Evolutionary conservation across 495 filamentous ascomycete species (phyloP).

Genomic region (Podospora conica): DNA sequence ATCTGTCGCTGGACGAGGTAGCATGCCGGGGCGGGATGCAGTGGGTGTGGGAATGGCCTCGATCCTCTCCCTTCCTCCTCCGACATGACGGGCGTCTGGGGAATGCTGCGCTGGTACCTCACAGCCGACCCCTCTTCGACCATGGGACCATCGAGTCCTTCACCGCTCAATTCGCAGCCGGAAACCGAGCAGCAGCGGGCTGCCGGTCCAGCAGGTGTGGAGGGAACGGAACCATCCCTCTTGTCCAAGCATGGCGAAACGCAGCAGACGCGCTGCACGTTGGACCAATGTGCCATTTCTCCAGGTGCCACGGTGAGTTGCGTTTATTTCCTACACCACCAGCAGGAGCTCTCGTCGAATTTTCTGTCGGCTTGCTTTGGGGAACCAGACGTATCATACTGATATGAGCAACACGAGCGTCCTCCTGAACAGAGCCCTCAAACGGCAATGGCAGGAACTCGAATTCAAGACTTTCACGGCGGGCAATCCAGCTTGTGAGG

Average conservation of each 20-base stretch:
- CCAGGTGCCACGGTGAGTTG: neutral
- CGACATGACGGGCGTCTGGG: neutral
- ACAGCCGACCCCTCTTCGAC: neutral
- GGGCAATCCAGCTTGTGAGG: neutral
- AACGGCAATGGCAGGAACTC: neutral
- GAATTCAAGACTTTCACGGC: neutral
- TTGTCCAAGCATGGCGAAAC: neutral
- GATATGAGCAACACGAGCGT: neutral
- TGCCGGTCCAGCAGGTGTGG: neutral
- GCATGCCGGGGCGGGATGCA: neutral
- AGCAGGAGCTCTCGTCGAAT: neutral
- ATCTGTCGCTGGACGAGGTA: neutral
- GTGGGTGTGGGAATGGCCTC: neutral
- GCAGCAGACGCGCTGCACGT: neutral
- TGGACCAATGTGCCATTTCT: neutral
- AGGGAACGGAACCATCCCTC: neutral
- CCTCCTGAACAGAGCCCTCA: neutral
- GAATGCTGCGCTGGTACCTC: neutral
- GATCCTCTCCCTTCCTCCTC: neutral
- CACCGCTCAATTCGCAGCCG: neutral
- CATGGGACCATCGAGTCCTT: neutral
- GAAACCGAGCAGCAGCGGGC: neutral
- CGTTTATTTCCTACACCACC: neutral
- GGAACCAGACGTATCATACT: neutral
- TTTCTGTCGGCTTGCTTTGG: neutral